A percentile compares a stretch with the other conserved stretches of the same genome.
These are phyloP conservation scores for Typha latifolia DNA, from an alignment of 176 grass and related monocot species.

Conservation along the genomic window DNA sequence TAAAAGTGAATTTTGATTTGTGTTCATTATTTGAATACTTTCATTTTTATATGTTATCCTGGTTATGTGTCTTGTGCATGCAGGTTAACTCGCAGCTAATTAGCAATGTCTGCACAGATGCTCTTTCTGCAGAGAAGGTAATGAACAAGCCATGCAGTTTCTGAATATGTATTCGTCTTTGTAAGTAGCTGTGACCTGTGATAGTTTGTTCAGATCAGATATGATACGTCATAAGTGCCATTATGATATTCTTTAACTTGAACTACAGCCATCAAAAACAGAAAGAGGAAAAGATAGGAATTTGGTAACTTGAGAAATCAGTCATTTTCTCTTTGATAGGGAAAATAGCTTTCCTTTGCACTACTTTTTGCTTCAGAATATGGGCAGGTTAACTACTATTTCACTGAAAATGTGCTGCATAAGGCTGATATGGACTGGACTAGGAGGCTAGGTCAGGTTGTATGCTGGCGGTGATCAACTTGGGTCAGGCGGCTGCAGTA, in stretches of 20 bases:
- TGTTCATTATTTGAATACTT: background rate
- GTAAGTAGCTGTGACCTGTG: background rate
- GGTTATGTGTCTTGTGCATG: constrained; percentile 21
- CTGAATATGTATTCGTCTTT: background rate
- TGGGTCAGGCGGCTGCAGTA: too few species aligned
- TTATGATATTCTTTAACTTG: too few species aligned
- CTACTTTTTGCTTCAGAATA: background rate
- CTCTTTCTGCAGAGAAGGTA: constrained; percentile 99
- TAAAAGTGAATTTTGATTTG: too few species aligned
- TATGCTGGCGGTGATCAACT: too few species aligned
- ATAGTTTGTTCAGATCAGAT: background rate
- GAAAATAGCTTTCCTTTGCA: too few species aligned
- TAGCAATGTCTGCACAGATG: constrained; percentile 95
- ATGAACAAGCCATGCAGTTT: background rate
- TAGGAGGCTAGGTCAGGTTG: background rate
- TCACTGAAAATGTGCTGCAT: background rate
- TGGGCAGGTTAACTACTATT: background rate
- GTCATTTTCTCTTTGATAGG: too few species aligned
- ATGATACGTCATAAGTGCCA: background rate
- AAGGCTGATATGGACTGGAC: background rate
- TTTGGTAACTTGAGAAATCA: too few species aligned
- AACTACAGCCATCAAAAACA: too few species aligned
- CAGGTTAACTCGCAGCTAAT: constrained; percentile 99
- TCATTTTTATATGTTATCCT: constrained; percentile 1
- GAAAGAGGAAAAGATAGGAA: too few species aligned